phyloP scores from a whole-genome alignment of 2,329 filamentous ascomycete species.

The Emericellopsis atlantica region DNA sequence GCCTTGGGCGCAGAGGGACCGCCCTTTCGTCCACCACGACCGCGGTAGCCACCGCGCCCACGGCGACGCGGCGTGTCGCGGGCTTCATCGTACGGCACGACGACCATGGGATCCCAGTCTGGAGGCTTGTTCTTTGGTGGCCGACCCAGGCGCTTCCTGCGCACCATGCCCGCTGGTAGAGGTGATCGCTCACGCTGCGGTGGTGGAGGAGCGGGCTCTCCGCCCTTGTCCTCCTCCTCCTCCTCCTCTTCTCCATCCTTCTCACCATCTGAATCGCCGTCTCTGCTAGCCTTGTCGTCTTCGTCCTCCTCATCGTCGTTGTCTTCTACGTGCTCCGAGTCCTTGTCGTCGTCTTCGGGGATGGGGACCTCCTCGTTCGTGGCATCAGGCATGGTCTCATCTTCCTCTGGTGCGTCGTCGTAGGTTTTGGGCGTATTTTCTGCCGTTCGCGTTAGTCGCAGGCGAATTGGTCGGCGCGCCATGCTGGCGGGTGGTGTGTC shows the following conservation, averaged over 20 bases:
- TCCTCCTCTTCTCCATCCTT: conserved; percentile 26
- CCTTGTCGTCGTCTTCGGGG: conserved; percentile 16
- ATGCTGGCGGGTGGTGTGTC: not conserved
- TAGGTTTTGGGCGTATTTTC: conserved; percentile 25
- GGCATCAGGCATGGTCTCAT: conserved; percentile 23
- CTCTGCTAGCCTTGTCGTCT: conserved; percentile 34
- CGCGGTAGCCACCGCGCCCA: conserved; percentile 60
- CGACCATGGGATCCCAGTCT: conserved; percentile 59
- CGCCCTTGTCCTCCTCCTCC: conserved; percentile 21
- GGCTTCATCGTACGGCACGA: conserved; percentile 38
- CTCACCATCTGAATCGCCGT: conserved; percentile 20
- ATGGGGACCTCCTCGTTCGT: conserved; percentile 16
- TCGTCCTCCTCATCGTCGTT: conserved; percentile 31
- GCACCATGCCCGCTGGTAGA: conserved; percentile 49
- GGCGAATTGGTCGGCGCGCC: conserved; percentile 9
- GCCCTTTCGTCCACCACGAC: conserved; percentile 52
- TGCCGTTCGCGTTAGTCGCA: conserved; percentile 21
- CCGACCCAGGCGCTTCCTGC: conserved; percentile 69
- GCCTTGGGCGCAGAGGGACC: conserved; percentile 64
- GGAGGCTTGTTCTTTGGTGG: conserved; percentile 76
- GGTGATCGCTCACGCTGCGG: conserved; percentile 40
- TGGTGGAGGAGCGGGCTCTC: not conserved
- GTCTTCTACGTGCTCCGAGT: conserved; percentile 29
- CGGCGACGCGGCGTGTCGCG: conserved; percentile 46
- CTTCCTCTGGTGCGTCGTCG: conserved; percentile 5